Conservation (phyloP, 192 early-diverging fungal genomes). For the Nowakowskiella sp. region DNA sequence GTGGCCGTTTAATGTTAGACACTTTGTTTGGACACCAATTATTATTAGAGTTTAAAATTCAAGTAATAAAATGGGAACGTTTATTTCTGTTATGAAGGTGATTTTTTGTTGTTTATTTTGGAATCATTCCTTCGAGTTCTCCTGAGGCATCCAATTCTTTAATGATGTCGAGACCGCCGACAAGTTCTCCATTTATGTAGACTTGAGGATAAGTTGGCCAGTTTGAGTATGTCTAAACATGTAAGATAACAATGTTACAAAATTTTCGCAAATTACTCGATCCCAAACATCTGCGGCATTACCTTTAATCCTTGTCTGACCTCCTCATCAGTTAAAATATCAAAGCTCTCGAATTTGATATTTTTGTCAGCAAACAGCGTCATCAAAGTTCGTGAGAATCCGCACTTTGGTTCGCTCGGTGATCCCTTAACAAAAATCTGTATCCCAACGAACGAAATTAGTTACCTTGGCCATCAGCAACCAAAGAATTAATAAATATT, state of each 20-base stretch:
- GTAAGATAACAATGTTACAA: not conserved
- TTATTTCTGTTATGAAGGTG: no score
- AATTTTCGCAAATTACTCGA: not conserved
- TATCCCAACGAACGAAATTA: not conserved
- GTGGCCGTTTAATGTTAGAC: no score
- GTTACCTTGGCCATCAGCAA: not conserved
- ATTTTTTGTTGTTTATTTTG: no score
- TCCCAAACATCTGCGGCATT: not conserved
- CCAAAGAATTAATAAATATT: not conserved
- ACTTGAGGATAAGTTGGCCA: slow-evolving; percentile 61
- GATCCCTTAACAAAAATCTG: slow-evolving; percentile 92
- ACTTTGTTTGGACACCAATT: no score
- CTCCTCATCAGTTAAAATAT: slow-evolving; percentile 50
- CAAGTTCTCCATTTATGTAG: slow-evolving; percentile 83
- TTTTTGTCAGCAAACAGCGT: not conserved
- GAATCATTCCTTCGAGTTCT: slow-evolving; percentile 15
- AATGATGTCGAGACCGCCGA: slow-evolving; percentile 93
- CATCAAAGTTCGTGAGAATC: slow-evolving; percentile 63
- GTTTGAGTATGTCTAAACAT: slow-evolving; percentile 21
- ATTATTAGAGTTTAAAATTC: no score
- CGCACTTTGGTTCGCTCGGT: slow-evolving; percentile 78
- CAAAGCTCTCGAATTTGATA: slow-evolving; percentile 23
- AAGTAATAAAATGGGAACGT: no score
- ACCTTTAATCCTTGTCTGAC: slow-evolving; percentile 48
- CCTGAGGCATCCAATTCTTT: slow-evolving; percentile 71